Evolutionary conservation across 352 stramenopile species (phyloP).

Genomic region (Phytophthora cajani): DNA sequence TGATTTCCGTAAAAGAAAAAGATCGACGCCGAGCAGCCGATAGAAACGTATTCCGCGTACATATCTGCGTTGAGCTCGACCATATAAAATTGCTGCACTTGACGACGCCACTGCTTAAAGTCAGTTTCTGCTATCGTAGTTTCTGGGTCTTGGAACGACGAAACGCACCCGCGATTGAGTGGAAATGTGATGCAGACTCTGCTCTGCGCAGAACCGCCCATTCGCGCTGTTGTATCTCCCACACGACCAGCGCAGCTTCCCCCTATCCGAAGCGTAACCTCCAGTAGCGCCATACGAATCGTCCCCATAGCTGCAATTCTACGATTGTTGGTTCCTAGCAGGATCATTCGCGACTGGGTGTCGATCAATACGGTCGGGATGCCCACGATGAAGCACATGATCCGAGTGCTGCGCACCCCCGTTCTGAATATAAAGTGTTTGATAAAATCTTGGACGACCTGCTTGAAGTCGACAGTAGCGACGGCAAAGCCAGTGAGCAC

Average conservation of each 20-base stretch:
- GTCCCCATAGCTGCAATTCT: conserved; percentile 17
- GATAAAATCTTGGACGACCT: conserved; percentile 32
- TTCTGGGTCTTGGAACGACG: neutral
- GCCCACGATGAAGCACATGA: conserved; percentile 38
- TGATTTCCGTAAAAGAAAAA: conserved; percentile 34
- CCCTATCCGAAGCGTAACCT: conserved; percentile 24
- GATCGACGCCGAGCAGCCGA: conserved; percentile 29
- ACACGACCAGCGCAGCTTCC: conserved; percentile 30
- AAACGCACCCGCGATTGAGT: neutral
- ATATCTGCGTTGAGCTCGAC: neutral
- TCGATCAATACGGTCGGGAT: conserved; percentile 50
- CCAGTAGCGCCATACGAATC: conserved; percentile 33
- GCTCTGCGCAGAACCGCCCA: neutral
- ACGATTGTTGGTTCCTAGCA: conserved; percentile 32
- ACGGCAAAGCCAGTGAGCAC: neutral
- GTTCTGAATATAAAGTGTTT: conserved; percentile 34
- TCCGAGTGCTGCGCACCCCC: conserved; percentile 25
- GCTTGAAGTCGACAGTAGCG: conserved; percentile 25
- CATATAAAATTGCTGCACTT: conserved; percentile 11
- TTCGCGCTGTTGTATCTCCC: conserved; percentile 21
- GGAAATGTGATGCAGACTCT: neutral
- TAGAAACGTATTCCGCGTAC: conserved; percentile 16
- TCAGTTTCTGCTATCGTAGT: neutral
- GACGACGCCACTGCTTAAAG: conserved; percentile 11
- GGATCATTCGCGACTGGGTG: conserved; percentile 44